These are phyloP conservation scores for Pseudocercospora pini-densiflorae DNA, from an alignment of 2,329 filamentous ascomycete genomes.

Conservation along the genomic window DNA sequence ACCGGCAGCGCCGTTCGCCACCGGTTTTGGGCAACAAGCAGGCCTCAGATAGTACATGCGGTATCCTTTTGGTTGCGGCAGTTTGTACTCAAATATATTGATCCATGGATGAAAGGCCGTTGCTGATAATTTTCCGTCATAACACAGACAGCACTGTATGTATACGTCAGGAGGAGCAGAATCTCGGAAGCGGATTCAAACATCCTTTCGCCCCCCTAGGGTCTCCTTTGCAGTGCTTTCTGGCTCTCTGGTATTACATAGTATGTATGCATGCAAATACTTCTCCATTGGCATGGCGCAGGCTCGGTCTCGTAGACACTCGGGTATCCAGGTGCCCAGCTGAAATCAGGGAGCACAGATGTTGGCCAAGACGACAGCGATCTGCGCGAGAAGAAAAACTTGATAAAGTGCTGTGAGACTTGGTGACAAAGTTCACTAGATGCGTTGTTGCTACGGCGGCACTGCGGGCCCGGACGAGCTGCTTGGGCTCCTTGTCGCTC, in stretches of 20 bases:
- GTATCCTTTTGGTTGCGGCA: neutral
- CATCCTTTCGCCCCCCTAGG: too few species aligned
- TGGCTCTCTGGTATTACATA: too few species aligned
- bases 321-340: neutral
- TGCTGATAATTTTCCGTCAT: neutral
- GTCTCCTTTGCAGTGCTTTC: neutral
- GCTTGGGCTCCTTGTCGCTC: neutral
- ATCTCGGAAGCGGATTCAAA: too few species aligned
- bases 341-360: neutral
- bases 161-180: too few species aligned
- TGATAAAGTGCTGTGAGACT: neutral
- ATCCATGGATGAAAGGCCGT: too few species aligned
- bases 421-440: neutral
- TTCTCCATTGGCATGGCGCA: neutral
- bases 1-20: too few species aligned
- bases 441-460: neutral
- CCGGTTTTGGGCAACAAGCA: too few species aligned
- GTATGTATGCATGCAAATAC: neutral
- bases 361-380: neutral
- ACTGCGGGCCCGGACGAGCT: neutral
- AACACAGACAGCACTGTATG: neutral
- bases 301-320: neutral
- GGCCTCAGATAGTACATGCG: too few species aligned
- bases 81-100: neutral
- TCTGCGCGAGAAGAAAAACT: neutral